Evolutionary conservation across 23 red algal genomes (phyloP).

Genomic region (Agarophyton chilense): DNA sequence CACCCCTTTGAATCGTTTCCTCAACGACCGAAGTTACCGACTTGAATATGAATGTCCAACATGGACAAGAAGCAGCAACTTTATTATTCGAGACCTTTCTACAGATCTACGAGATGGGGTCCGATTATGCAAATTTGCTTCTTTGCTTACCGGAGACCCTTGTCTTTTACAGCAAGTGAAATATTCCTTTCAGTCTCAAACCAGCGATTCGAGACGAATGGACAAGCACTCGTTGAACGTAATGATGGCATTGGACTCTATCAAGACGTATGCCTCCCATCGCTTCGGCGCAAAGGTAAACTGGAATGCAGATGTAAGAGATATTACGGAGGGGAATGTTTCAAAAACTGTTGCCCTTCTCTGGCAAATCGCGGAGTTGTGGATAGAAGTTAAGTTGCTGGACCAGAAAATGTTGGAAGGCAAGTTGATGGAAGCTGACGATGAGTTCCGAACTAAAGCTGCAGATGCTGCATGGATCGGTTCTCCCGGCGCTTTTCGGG

Average conservation of each 20-base stretch:
- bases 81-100: constrained; percentile 10
- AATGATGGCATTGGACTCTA: constrained; percentile 21
- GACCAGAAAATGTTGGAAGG: not conserved
- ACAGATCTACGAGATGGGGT: constrained; percentile 48
- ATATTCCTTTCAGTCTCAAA: not conserved
- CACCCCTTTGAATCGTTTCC: not conserved
- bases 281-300: not conserved
- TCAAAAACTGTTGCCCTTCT: constrained; percentile 23
- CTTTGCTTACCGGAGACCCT: constrained; percentile 11
- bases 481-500: not conserved
- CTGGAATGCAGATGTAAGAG: not conserved
- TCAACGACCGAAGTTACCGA: constrained; percentile 6
- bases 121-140: constrained; percentile 43
- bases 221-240: constrained; percentile 7
- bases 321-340: constrained; percentile 28
- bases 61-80: not conserved
- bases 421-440: not conserved
- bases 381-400: constrained; percentile 31
- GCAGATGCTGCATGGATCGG: not conserved
- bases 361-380: constrained; percentile 37
- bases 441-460: constrained; percentile 29
- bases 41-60: constrained; percentile 23
- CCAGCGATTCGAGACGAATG: not conserved
- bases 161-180: not conserved
- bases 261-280: constrained; percentile 4